A percentile compares a stretch with the other conserved stretches of the same genome.
phyloP scores from a whole-genome alignment of 345 rosid species.

The Eucalyptus erythrocorys region DNA sequence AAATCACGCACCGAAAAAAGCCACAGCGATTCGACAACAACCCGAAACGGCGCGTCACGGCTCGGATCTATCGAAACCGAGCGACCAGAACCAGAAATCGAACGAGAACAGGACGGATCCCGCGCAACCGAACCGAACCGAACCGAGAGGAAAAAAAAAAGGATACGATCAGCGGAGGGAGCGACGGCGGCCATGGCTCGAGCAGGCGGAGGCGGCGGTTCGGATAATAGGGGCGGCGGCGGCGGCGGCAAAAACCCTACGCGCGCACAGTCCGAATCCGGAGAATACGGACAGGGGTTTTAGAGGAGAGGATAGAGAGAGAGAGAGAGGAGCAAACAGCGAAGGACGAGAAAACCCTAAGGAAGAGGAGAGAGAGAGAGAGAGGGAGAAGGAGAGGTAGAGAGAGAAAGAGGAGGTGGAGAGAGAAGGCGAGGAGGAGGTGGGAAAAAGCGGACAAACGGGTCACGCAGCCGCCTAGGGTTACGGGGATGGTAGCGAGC shows the following conservation, averaged over 20 bases:
- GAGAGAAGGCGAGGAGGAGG: background rate
- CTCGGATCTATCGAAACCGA: background rate
- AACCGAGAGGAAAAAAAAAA: background rate
- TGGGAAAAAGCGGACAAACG: background rate
- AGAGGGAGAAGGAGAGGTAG: background rate
- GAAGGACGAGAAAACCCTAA: background rate
- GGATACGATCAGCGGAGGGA: slow-evolving; percentile 30
- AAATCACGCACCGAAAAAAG: background rate
- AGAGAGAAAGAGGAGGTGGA: background rate
- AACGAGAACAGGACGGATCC: background rate
- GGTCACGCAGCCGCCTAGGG: background rate
- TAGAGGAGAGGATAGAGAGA: background rate
- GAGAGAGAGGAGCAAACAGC: background rate
- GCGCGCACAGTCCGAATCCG: background rate
- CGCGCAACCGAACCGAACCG: background rate
- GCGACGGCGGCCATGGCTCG: slow-evolving; percentile 22
- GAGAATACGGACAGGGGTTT: background rate
- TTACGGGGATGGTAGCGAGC: background rate
- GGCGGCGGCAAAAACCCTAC: background rate
- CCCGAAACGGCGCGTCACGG: background rate
- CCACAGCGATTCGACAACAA: background rate
- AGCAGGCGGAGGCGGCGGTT: background rate
- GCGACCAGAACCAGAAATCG: background rate
- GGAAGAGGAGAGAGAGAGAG: background rate
- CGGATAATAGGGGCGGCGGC: background rate